Conservation (phyloP, 495 filamentous ascomycete species). For the Aspergillus avenaceus region DNA sequence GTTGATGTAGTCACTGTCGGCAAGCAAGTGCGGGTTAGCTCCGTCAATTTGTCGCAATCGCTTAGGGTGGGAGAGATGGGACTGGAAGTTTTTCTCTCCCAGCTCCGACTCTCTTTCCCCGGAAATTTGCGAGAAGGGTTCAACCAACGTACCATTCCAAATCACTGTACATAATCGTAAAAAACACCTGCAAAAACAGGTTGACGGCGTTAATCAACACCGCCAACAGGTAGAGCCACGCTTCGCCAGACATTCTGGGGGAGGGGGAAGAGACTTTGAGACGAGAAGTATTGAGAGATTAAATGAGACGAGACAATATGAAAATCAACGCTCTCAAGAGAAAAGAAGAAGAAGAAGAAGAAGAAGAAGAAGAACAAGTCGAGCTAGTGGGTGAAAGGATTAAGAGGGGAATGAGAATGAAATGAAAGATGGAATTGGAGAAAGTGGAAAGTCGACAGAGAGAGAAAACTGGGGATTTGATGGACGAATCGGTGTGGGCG, state of each 20-base stretch:
- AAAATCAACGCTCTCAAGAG: too few relatives aligned
- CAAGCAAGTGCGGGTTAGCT: conserved; percentile 17
- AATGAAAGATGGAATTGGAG: too few relatives aligned
- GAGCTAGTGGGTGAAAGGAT: too few relatives aligned
- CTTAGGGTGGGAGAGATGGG: too few relatives aligned
- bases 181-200: conserved; percentile 99
- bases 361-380: not conserved
- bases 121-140: not conserved
- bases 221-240: conserved; percentile 97
- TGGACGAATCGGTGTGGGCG: not conserved
- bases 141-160: conserved; percentile 74
- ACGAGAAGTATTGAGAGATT: conserved; percentile 1
- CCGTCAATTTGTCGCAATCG: conserved; percentile 10
- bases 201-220: conserved; percentile 99
- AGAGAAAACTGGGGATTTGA: not conserved
- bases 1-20: conserved; percentile 94
- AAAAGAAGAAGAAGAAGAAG: conserved; percentile 6
- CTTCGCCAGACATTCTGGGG: conserved; percentile 93
- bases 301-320: not conserved
- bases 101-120: not conserved
- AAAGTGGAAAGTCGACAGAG: not conserved
- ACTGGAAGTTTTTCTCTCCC: too few relatives aligned
- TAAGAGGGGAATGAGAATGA: too few relatives aligned
- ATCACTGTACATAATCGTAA: conserved; percentile 99
- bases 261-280: conserved; percentile 6